These are phyloP conservation scores for Lasiosphaeria hispida DNA, from an alignment of 495 filamentous ascomycete genomes.

Conservation along the genomic window DNA sequence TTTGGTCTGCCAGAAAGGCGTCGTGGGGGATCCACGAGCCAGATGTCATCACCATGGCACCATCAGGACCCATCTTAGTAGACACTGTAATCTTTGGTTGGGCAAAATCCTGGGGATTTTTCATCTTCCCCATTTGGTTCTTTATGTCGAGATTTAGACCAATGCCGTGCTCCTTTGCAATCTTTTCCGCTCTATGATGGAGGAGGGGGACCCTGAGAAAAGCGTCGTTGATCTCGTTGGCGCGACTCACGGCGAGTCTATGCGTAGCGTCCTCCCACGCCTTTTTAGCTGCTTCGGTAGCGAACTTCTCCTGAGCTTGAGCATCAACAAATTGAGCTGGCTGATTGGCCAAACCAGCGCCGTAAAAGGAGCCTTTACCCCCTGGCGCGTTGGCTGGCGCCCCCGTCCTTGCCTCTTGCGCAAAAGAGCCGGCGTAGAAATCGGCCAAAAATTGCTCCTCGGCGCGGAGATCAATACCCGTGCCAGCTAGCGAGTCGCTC, in stretches of 20 bases:
- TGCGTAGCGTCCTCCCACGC: slow-evolving; percentile 47
- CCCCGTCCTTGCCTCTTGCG: slow-evolving; percentile 38
- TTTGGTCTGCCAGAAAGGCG: slow-evolving; percentile 66
- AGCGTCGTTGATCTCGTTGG: slow-evolving; percentile 45
- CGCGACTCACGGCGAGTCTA: slow-evolving; percentile 39
- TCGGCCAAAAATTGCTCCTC: slow-evolving; percentile 73
- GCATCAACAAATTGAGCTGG: slow-evolving; percentile 45
- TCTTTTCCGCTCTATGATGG: slow-evolving; percentile 52
- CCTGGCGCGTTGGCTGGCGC: slow-evolving; percentile 51
- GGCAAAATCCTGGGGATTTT: slow-evolving; percentile 51
- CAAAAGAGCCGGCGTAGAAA: slow-evolving; percentile 45
- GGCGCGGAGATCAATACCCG: slow-evolving; percentile 78
- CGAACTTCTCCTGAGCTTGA: slow-evolving; percentile 51
- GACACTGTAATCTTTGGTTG: slow-evolving; percentile 32
- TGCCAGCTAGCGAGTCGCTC: slow-evolving; percentile 72
- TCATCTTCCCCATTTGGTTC: slow-evolving; percentile 43
- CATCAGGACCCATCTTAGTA: slow-evolving; percentile 48
- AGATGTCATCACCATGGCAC: slow-evolving; percentile 53
- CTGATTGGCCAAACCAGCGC: slow-evolving; percentile 58
- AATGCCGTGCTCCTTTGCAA: slow-evolving; percentile 58
- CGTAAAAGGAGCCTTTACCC: slow-evolving; percentile 51
- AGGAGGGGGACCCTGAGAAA: slow-evolving; percentile 42
- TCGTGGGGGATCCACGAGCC: slow-evolving; percentile 67
- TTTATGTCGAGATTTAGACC: slow-evolving; percentile 52
- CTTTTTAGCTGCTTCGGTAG: slow-evolving; percentile 43